Conservation (phyloP, 1,284 basidiomycete genomes). For the Ganoderma lucidum region DNA sequence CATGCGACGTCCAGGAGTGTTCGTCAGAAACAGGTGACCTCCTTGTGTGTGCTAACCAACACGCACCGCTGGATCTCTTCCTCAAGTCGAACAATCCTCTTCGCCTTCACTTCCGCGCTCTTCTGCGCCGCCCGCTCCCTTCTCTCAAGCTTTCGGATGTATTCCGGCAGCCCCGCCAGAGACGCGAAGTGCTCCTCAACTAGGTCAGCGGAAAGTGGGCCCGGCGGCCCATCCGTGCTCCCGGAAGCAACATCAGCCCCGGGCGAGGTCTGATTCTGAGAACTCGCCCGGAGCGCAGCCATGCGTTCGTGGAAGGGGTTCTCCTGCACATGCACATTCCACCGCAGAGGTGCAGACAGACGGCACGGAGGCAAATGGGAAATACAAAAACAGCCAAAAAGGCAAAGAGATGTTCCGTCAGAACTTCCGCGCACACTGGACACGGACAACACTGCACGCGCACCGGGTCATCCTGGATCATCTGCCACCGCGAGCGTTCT, state of each 20-base stretch:
- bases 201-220: conserved; percentile 27
- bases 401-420: conserved; percentile 24
- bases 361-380: conserved; percentile 1
- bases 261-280: conserved; percentile 14
- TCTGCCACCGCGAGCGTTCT: conserved; percentile 28
- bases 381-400: conserved; percentile 17
- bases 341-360: conserved; percentile 3
- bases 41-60: conserved; percentile 14
- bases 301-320: conserved; percentile 32
- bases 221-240: conserved; percentile 11
- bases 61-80: conserved; percentile 43
- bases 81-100: conserved; percentile 46
- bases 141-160: conserved; percentile 51
- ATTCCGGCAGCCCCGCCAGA: conserved; percentile 38
- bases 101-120: conserved; percentile 47
- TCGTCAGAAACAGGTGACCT: conserved; percentile 24
- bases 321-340: conserved; percentile 25
- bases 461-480: conserved; percentile 34
- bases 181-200: conserved; percentile 27
- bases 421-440: conserved; percentile 12
- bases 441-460: conserved; percentile 18
- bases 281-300: conserved; percentile 15
- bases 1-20: background rate
- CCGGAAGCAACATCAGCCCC: conserved; percentile 15
- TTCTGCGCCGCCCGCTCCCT: conserved; percentile 47